phyloP scores from a whole-genome alignment of 305 asterid genomes.

The Stenogyne calaminthoides region DNA sequence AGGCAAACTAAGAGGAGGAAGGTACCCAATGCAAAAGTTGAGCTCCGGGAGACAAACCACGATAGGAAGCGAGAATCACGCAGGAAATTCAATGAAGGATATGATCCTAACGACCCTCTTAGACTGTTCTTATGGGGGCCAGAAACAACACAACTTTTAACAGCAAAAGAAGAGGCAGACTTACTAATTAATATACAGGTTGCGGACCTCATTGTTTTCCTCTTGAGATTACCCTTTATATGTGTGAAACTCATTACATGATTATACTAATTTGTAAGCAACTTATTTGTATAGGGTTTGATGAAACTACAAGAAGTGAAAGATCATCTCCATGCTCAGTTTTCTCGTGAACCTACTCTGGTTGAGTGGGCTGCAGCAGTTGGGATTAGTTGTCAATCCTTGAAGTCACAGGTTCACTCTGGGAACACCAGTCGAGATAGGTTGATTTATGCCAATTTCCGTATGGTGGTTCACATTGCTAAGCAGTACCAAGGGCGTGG shows the following conservation, averaged over 20 bases:
- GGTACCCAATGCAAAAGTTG: conserved; percentile 47
- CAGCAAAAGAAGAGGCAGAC: conserved; percentile 70
- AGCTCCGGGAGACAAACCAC: conserved; percentile 46
- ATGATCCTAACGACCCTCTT: conserved; percentile 66
- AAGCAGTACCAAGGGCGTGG: conserved; percentile 93
- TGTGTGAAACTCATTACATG: conserved; percentile 21
- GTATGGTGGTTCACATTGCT: conserved; percentile 95
- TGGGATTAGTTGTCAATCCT: conserved; percentile 57
- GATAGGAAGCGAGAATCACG: conserved; percentile 42
- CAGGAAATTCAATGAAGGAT: conserved; percentile 42
- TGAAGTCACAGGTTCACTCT: conserved; percentile 56
- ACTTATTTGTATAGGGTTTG: conserved; percentile 47
- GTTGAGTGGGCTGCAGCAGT: conserved; percentile 84
- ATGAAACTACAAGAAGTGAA: conserved; percentile 67
- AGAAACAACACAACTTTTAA: conserved; percentile 78
- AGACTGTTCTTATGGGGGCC: conserved; percentile 64
- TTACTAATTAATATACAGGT: conserved; percentile 82
- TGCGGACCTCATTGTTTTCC: conserved; percentile 23
- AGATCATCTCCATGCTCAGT: conserved; percentile 54
- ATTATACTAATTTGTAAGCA: conserved; percentile 8
- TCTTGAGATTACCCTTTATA: conserved; percentile 9
- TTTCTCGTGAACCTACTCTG: conserved; percentile 74
- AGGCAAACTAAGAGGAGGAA: conserved; percentile 70
- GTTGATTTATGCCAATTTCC: conserved; percentile 83
- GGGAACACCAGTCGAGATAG: conserved; percentile 76